Conservation (phyloP, 2,329 filamentous ascomycete genomes). For the Aspergillus fumigatiaffinis region DNA sequence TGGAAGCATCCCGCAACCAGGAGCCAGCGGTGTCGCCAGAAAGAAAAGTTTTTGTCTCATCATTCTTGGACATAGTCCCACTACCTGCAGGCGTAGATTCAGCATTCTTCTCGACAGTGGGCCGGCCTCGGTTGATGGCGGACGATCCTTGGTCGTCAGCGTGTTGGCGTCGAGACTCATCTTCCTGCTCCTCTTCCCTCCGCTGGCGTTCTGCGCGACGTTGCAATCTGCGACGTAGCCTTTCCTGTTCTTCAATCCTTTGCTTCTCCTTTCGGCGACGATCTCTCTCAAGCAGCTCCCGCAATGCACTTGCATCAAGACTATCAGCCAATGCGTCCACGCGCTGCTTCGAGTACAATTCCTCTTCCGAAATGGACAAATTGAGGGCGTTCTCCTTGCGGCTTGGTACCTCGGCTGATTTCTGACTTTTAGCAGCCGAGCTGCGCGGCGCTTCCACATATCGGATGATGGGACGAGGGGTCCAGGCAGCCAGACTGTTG, state of each 20-base stretch:
- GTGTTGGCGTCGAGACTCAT: slow-evolving; percentile 5
- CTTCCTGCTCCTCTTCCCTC: slow-evolving; percentile 49
- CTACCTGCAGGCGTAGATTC: slow-evolving; percentile 8
- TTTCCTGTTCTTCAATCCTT: slow-evolving; percentile 64
- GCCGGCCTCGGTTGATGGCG: slow-evolving; percentile 4
- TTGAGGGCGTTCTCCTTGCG: slow-evolving; percentile 51
- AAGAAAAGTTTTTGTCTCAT: slow-evolving; percentile 7
- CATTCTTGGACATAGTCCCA: slow-evolving; percentile 1
- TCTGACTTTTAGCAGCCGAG: slow-evolving; percentile 44
- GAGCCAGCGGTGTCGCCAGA: slow-evolving; percentile 19
- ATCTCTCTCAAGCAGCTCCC: slow-evolving; percentile 88
- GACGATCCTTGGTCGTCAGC: slow-evolving; percentile 4
- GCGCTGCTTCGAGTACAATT: slow-evolving; percentile 56
- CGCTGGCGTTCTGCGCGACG: slow-evolving; percentile 52
- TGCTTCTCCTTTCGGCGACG: slow-evolving; percentile 74
- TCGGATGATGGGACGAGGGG: slow-evolving; percentile 78
- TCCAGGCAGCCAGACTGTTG: slow-evolving; percentile 73
- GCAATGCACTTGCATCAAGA: slow-evolving; percentile 75
- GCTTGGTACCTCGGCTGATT: slow-evolving; percentile 46
- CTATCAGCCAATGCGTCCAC: slow-evolving; percentile 74
- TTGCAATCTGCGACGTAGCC: slow-evolving; percentile 47
- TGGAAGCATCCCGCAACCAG: slow-evolving; percentile 33
- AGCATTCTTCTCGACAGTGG: slow-evolving; percentile 4
- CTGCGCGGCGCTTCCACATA: slow-evolving; percentile 65
- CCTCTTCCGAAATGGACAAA: slow-evolving; percentile 59